Base-by-base conservation (phyloP, 1,284 basidiomycete genomes). In the Austroboletus novae-zelandiae region DNA sequence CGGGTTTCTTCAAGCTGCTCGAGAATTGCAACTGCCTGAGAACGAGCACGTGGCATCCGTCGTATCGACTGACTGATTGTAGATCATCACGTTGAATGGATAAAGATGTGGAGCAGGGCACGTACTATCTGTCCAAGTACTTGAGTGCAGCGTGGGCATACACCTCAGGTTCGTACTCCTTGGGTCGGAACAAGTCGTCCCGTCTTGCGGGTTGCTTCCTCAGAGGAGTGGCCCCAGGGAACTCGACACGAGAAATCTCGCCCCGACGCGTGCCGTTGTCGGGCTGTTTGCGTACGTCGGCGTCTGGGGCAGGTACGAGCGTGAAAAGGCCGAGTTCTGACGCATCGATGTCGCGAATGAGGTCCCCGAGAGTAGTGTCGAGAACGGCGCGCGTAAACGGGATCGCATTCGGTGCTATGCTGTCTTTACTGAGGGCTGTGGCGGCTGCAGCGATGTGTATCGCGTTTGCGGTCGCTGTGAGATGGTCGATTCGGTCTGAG, bases 321-420 rank as follows among this genome's bases (percentile, higher is more conserved):
- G 76, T 79, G 68, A 90, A 89, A 17, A 90, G 78, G 29, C 87
- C 86, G 25, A 88, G 74, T 64, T 90, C 88, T 11, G 87, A 80
- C 9, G 83, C 74, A 57, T 89, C 86, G 53, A 84, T 74, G 59
- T 90, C 87, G 58, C 86, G 84, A 52, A 89, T 87, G 53, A 89
- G 80, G 59, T 89, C 83, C 41, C 83, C 81, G 10, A 90, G 76
- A 44, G 76, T 68, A 0, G 80, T 77, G 29, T 74, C 57, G 25
- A 90, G 79, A 13, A 88, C 76, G 3, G 88, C 86, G 47, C 67
- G 71, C 7, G 83, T 79, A 81, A 83, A 65, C 59, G 78, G 69
- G 4, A 73, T 71, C 2, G 70, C 54, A 4, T 51, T 48, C n/a
- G 56, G 51, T 10, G 56, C 29, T 17, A 43, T 15, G 32, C 59